A percentile compares a stretch with the other conserved stretches of the same genome.
phyloP scores from a whole-genome alignment of 495 filamentous ascomycete species.

The Thozetella sp. region DNA sequence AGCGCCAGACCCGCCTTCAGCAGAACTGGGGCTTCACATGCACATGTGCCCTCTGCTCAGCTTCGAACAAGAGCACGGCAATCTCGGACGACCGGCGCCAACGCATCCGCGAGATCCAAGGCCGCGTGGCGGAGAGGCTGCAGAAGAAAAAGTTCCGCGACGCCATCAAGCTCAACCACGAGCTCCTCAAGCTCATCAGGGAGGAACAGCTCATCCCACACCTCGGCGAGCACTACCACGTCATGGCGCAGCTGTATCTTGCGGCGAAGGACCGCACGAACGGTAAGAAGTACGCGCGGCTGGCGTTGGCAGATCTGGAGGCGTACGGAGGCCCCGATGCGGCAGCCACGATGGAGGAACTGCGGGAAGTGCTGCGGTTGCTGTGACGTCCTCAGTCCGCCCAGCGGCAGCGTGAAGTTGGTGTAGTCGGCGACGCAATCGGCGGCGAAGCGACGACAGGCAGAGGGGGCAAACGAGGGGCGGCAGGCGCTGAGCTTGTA shows the following conservation, averaged over 20 bases:
- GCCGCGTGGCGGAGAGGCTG: slow-evolving; percentile 20
- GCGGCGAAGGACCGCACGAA: slow-evolving; percentile 16
- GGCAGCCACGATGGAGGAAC: slow-evolving; percentile 10
- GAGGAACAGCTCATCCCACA: slow-evolving; percentile 31
- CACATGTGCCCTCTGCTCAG: slow-evolving; percentile 31
- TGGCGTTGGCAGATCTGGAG: slow-evolving; percentile 22
- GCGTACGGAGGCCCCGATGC: slow-evolving; percentile 22
- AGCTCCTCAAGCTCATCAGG: slow-evolving; percentile 20
- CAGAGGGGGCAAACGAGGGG: too few species aligned
- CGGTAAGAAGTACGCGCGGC: slow-evolving; percentile 21
- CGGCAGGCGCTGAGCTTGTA: too few species aligned
- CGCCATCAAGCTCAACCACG: slow-evolving; percentile 19
- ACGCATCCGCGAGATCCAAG: slow-evolving; percentile 19
- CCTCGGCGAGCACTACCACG: slow-evolving; percentile 30
- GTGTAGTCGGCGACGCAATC: too few species aligned
- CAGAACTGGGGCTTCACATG: slow-evolving; percentile 37
- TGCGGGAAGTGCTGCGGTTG: neutral
- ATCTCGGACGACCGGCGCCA: slow-evolving; percentile 25
- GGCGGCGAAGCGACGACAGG: too few species aligned
- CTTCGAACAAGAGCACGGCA: slow-evolving; percentile 15
- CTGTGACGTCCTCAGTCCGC: too few species aligned
- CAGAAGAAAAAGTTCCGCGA: slow-evolving; percentile 11
- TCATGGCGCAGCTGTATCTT: slow-evolving; percentile 25
- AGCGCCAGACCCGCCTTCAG: slow-evolving; percentile 22
- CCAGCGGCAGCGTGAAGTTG: too few species aligned